phyloP scores from a whole-genome alignment of 164 flowering plant genomes.

The Sextonia rubra region DNA sequence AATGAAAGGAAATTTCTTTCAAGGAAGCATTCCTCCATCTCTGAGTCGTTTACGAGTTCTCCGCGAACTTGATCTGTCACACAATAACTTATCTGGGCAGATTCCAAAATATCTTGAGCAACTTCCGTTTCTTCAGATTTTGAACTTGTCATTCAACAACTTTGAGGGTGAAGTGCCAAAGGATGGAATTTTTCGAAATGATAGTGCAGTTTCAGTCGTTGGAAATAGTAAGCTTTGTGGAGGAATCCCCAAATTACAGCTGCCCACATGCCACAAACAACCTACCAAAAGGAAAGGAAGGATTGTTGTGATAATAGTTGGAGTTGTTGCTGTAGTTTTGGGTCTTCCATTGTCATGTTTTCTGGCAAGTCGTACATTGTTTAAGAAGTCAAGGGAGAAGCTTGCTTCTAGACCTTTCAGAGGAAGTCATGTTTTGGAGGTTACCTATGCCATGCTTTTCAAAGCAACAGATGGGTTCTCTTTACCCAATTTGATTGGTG shows the following conservation, averaged over 20 bases:
- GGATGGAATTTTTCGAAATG: neutral
- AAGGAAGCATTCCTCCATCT: slow-evolving; percentile 61
- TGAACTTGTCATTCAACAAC: slow-evolving; percentile 2
- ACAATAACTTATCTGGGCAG: slow-evolving; percentile 20
- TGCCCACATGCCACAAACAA: slow-evolving; percentile 19
- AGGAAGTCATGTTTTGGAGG: neutral
- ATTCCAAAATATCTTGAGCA: neutral
- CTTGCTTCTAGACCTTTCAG: neutral
- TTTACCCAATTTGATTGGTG: neutral
- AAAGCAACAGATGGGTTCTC: slow-evolving; percentile 1
- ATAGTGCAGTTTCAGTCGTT: neutral
- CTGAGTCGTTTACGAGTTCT: slow-evolving; percentile 46
- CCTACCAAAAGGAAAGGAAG: neutral
- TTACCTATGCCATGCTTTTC: neutral
- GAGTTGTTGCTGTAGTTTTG: neutral
- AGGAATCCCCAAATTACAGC: slow-evolving; percentile 15
- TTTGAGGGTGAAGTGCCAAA: neutral
- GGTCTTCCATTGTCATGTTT: neutral
- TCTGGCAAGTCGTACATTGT: neutral
- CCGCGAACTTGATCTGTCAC: slow-evolving; percentile 63
- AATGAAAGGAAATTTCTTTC: slow-evolving; percentile 56
- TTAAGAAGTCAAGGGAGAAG: neutral
- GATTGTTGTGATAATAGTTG: neutral
- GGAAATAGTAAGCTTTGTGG: slow-evolving; percentile 1
- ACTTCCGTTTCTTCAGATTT: neutral